Conservation (phyloP, 169 alveolate species). For the Cryptosporidium tyzzeri region DNA sequence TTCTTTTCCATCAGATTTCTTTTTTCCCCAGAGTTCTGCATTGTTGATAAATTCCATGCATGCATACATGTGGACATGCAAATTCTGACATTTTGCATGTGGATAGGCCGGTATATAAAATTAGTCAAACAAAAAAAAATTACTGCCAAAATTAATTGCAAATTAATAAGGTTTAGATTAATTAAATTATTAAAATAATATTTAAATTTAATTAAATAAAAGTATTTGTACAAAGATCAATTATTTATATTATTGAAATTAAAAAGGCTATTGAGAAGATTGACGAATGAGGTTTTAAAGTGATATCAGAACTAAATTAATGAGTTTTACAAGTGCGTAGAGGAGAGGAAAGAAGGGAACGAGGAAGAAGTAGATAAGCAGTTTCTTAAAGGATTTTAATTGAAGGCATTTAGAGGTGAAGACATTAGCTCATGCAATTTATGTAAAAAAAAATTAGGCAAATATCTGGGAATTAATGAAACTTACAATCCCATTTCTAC, state of each 20-base stretch:
- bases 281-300: neutral
- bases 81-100: conserved; percentile 6
- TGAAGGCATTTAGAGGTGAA: neutral
- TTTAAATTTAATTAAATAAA: neutral
- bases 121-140: neutral
- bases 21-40: neutral
- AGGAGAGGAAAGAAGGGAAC: neutral
- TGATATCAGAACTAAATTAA: neutral
- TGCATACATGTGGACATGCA: conserved; percentile 37
- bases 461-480: conserved; percentile 29
- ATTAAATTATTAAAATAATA: neutral
- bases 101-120: conserved; percentile 8
- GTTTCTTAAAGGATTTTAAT: neutral
- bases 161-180: neutral
- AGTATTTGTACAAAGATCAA: neutral
- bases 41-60: conserved; percentile 26
- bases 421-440: neutral
- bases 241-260: neutral
- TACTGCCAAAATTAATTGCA: neutral
- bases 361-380: neutral
- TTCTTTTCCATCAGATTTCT: neutral
- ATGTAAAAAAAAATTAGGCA: neutral
- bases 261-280: neutral
- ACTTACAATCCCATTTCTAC: conserved; percentile 63
- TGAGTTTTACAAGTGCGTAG: neutral